These are phyloP conservation scores for Lecanicillium sp. DNA, from an alignment of 2,329 filamentous ascomycete species.

Conservation along the genomic window DNA sequence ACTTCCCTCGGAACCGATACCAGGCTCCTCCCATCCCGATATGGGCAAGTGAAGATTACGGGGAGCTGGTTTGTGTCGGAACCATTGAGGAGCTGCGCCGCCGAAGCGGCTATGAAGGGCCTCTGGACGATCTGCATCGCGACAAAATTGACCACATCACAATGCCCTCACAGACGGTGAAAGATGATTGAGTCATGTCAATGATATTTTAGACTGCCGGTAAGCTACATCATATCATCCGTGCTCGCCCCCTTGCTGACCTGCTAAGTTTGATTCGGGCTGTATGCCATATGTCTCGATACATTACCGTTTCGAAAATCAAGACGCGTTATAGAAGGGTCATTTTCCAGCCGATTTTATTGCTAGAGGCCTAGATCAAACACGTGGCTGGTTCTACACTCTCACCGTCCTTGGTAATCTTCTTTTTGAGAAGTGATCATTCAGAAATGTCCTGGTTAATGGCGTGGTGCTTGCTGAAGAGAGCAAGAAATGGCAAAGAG, in stretches of 20 bases:
- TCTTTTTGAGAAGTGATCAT: slow-evolving; percentile 22
- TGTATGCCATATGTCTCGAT: slow-evolving; percentile 23
- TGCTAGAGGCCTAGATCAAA: slow-evolving; percentile 24
- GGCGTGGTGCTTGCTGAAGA: slow-evolving; percentile 24
- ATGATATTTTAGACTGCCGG: slow-evolving; percentile 25
- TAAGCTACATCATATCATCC: no score
- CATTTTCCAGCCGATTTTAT: slow-evolving; percentile 24
- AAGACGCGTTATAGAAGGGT: slow-evolving; percentile 18
- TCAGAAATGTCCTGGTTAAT: slow-evolving; percentile 24
- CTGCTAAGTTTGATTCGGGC: slow-evolving; percentile 22
- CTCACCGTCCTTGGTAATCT: slow-evolving; percentile 22
- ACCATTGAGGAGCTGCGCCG: slow-evolving; percentile 21
- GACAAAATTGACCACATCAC: slow-evolving; percentile 23
- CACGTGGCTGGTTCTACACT: slow-evolving; percentile 25
- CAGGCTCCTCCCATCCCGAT: slow-evolving; percentile 23
- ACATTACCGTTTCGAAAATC: slow-evolving; percentile 23
- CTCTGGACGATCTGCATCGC: slow-evolving; percentile 20
- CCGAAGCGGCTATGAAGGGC: slow-evolving; percentile 21
- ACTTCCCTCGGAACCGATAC: slow-evolving; percentile 17
- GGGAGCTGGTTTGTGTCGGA: slow-evolving; percentile 22
- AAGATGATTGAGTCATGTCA: slow-evolving; percentile 20
- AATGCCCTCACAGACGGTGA: slow-evolving; percentile 22
- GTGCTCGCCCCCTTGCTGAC: neutral
- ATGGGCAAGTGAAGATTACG: slow-evolving; percentile 23
- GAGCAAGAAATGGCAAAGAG: slow-evolving; percentile 27